Evolutionary conservation across 345 rosid species (phyloP), one percentile per base, ranked within the genome.

Genomic region (Hirschfeldia incana): DNA sequence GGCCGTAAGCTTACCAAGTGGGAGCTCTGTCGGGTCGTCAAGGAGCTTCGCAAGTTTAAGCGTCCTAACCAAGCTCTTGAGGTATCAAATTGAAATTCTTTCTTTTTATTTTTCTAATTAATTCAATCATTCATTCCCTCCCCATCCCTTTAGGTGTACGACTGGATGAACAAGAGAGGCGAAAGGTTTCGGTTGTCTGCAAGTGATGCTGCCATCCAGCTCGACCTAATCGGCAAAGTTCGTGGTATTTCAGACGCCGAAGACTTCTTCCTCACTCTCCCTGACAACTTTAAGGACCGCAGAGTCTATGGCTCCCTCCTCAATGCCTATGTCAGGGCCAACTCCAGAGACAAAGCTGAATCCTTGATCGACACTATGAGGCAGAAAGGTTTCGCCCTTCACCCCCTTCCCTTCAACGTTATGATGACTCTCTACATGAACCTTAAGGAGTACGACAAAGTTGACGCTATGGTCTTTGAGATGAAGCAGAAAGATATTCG

Each of bases 391-490:
- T 90, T 86, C 76, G 83, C 87, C 69, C 67, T 70, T 10, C 88
- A 87, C 71, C 76, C 98, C 8, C 97, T 94, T 81, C 87, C 98
- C 26, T 94, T 81, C 85, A 92, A 92, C 85, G 98, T 91, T 73
- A 94, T 92, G 94, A 94, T 94, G 98, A 94, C 98, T 72, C 89
- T 94, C 46, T 92, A 92, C 85, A 94, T 91, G 97, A 91, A 89
- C 74, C 82, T 92, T 51, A 83, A 84, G 76, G 93, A 91, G 75
- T 92, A 85, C 73, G 90, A 85, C 65, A 88, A 88, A 83, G 96
- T 94, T 4, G 94, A 91, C 39, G 62, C 73, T 3, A 63, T 90
- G 86, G 86, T 92, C 66, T 85, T 84, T 1, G 99, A 95, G 82
- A 92, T 95, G 98, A 83, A 77, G 85, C 87, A 84, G 82, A 95